Conservation (phyloP, 2,329 filamentous ascomycete species). For the Colletotrichum cereale region DNA sequence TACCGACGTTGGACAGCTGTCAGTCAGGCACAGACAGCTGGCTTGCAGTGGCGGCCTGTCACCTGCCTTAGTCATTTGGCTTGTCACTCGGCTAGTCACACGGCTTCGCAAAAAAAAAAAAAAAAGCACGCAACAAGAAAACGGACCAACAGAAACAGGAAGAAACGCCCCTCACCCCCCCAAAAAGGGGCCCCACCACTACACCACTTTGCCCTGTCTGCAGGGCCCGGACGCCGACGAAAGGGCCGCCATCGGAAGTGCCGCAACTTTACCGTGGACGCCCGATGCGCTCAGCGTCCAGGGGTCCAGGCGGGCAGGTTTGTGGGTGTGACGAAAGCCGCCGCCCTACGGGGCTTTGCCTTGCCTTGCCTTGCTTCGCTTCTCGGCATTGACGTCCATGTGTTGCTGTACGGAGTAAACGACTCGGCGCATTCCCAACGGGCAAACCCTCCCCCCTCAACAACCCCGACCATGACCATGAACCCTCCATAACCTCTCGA, state of each 20-base stretch:
- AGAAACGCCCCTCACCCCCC: too few species aligned
- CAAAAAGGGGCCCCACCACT: slow-evolving; percentile 11
- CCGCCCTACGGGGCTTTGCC: not conserved
- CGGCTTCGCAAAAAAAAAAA: not conserved
- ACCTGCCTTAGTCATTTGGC: not conserved
- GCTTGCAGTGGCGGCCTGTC: not conserved
- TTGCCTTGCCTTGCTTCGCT: not conserved
- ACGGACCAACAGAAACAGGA: slow-evolving; percentile 26
- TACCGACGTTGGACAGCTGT: not conserved
- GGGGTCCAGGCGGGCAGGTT: slow-evolving; percentile 13
- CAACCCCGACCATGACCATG: slow-evolving; percentile 13
- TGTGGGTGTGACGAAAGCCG: slow-evolving; percentile 6
- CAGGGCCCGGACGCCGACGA: slow-evolving; percentile 26
- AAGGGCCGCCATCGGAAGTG: slow-evolving; percentile 29
- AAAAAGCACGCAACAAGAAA: slow-evolving; percentile 12
- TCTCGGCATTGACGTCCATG: slow-evolving; percentile 14
- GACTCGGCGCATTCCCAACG: not conserved
- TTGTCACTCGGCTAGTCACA: not conserved
- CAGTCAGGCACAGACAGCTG: slow-evolving; percentile 1
- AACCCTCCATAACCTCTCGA: slow-evolving; percentile 6
- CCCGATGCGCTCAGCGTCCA: not conserved
- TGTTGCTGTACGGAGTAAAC: not conserved
- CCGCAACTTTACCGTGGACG: slow-evolving; percentile 26
- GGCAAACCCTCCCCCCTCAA: not conserved
- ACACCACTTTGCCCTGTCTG: not conserved